Evolutionary conservation across 371 early-diverging fungal species (phyloP).

Genomic region (Choanephora cucurbitarum): DNA sequence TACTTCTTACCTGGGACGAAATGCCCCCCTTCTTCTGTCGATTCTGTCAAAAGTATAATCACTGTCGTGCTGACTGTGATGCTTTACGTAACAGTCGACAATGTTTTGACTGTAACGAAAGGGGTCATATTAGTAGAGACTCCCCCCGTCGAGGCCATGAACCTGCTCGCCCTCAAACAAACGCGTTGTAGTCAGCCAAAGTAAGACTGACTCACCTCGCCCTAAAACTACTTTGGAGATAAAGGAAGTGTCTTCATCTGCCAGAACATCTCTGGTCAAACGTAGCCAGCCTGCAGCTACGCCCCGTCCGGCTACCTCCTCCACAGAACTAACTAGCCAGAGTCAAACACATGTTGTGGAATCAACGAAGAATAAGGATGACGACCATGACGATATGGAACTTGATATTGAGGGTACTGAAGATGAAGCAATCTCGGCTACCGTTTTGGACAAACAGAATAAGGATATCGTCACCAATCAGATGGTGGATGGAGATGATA

Average conservation of each 20-base stretch:
- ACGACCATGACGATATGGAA: neutral
- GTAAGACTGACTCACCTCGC: too few relatives aligned
- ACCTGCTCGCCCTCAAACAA: neutral
- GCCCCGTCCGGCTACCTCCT: too few relatives aligned
- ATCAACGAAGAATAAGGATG: too few relatives aligned
- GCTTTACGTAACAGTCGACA: neutral
- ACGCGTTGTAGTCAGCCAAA: neutral
- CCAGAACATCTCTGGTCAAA: too few relatives aligned
- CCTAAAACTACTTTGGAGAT: too few relatives aligned
- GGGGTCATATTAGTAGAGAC: neutral
- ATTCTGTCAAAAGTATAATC: constrained; percentile 1
- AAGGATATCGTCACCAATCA: too few relatives aligned
- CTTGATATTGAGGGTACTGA: neutral
- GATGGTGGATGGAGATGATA: too few relatives aligned
- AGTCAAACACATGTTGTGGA: too few relatives aligned
- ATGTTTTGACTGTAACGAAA: constrained; percentile 1
- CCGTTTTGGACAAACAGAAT: neutral
- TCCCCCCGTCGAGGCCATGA: neutral
- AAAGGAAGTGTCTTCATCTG: too few relatives aligned
- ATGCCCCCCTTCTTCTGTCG: constrained; percentile 3
- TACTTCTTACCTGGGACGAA: constrained; percentile 2
- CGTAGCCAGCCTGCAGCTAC: too few relatives aligned
- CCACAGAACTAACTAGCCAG: too few relatives aligned
- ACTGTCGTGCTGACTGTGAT: constrained; percentile 1
- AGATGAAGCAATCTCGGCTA: neutral